These are phyloP conservation scores for Lactarius deliciosus DNA, from an alignment of 768 basidiomycete species.

Conservation along the genomic window DNA sequence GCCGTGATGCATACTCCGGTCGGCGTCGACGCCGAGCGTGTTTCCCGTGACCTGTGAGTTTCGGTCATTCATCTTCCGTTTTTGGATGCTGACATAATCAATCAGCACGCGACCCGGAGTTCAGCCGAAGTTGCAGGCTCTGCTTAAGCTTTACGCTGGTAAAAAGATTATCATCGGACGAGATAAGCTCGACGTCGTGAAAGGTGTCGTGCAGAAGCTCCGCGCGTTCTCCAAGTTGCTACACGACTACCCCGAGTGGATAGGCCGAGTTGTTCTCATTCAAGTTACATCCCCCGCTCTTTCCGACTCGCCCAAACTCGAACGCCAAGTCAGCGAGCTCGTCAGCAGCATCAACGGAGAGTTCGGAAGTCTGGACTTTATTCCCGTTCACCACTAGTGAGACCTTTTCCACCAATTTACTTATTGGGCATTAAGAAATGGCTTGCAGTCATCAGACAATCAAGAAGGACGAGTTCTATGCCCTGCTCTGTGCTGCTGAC, in stretches of 20 bases:
- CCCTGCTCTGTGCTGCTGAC: slow-evolving; percentile 88
- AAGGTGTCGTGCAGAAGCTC: slow-evolving; percentile 97
- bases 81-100: slow-evolving; percentile 8
- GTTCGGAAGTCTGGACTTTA: slow-evolving; percentile 91
- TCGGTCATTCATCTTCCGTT: background rate
- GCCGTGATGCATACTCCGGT: slow-evolving; percentile 90
- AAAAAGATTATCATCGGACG: slow-evolving; percentile 99
- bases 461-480: slow-evolving; percentile 98
- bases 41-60: slow-evolving; percentile 69
- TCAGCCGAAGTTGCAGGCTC: slow-evolving; percentile 83
- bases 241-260: slow-evolving; percentile 93
- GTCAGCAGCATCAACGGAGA: slow-evolving; percentile 96
- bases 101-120: slow-evolving; percentile 72
- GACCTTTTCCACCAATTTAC: slow-evolving; percentile 36
- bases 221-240: slow-evolving; percentile 95
- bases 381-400: slow-evolving; percentile 97
- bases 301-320: slow-evolving; percentile 90
- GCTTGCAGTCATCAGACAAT: slow-evolving; percentile 84
- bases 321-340: slow-evolving; percentile 89
- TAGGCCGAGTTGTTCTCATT: slow-evolving; percentile 82
- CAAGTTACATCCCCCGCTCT: slow-evolving; percentile 94
- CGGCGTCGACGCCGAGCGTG: slow-evolving; percentile 90
- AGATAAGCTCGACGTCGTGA: slow-evolving; percentile 98
- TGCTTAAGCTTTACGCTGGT: slow-evolving; percentile 82
- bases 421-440: background rate